Base-by-base conservation (phyloP, 2,329 filamentous ascomycete species). In the Botrytis sinoallii region DNA sequence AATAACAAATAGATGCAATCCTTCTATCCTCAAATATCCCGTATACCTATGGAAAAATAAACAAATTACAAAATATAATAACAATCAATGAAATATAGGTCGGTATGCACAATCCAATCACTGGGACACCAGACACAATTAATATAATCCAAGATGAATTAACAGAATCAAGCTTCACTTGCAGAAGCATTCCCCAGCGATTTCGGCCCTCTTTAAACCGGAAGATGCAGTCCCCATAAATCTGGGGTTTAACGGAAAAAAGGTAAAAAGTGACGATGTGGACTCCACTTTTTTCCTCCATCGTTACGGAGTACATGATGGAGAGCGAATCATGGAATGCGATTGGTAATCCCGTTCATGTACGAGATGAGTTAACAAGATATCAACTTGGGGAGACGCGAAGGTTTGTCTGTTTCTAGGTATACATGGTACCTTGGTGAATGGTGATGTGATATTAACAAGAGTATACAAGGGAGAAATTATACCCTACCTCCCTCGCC, bases 201-300 rank as follows among this genome's bases (percentile, higher is more conserved):
- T 22, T 66, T 66, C 48, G 67, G 48, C 35, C 32, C 35, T 14
- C 22, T 60, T 38, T 70, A 63, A 44, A 48, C 68, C 68, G 55
- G 52, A 18, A 40, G 38, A 35, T 32, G 25, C 29, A 57, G 35
- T 18, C 29, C 22, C 55, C 38, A 61, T 9, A 68, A 70, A 70
- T 42, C 55, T 61, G 68, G 68, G 68, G 68, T 70, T 70, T 0
- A 44, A 61, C 55, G 68, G 55, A 44, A 40, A 60, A 59, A 52
- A 67, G 61, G 55, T 35, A 40, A 60, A 59, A 40, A 67, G 61
- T 67, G 44, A 67, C 64, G 64, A 52, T 1, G 22, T 10, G 1
- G 1, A 18, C 32, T 35, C 65, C 66, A 69, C 48, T 57, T 57
- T 68, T 52, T 16, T 40, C 9, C 6, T 35, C 18, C 22, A 38